Base-by-base conservation (phyloP, 2,329 filamentous ascomycete genomes). In the Fusarium goolgardi region DNA sequence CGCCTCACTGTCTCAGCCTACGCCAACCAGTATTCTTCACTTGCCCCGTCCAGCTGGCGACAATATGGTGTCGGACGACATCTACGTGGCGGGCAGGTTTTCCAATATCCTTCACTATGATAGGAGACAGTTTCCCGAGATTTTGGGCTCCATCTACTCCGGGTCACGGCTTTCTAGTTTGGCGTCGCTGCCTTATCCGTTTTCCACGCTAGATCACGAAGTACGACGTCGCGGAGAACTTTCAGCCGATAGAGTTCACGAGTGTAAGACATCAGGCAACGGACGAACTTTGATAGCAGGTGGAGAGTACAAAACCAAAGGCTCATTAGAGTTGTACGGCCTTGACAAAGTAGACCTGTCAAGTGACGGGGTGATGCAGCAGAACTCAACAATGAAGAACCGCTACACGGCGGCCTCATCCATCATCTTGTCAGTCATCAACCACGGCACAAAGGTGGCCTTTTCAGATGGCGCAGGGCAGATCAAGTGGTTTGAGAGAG, bases 221-320 rank as follows among this genome's bases (percentile, higher is more conserved):
- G 80, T 86, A 5, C 80, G 89, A 3, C 83, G 85, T 6, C 80
- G 81, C 7, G 84, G 84, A 21, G 81, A 85, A 61, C 79, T 90
- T 21, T 86, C 88, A 13, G 78, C 83, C 55, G 84, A 86, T 56
- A 84, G 84, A 66, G 81, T 88, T 15, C 81, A 77, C 65, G 79
- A 81, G 20, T 83, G 83, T n/a, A 90, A 90, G 70, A 78, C 73
- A n/a, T 76, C 77, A 1, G 72, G 79, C 0, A 85, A 78, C 15
- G 85, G 89, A 1, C 84, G 90, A 45, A 94, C 91, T 0, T 79
- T 97, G 27, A 86, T 97, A 52, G 92, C 93, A 4, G 92, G 91
- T 39, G 95, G 94, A 7, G 92, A 95, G 75, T 97, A 97, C 81
- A 96, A 96, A 71, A 93, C 91, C 32, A 94, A 96, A 77, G 95